Conservation (phyloP, 2,329 filamentous ascomycete species). For the Neofusicoccum cordaticola region DNA sequence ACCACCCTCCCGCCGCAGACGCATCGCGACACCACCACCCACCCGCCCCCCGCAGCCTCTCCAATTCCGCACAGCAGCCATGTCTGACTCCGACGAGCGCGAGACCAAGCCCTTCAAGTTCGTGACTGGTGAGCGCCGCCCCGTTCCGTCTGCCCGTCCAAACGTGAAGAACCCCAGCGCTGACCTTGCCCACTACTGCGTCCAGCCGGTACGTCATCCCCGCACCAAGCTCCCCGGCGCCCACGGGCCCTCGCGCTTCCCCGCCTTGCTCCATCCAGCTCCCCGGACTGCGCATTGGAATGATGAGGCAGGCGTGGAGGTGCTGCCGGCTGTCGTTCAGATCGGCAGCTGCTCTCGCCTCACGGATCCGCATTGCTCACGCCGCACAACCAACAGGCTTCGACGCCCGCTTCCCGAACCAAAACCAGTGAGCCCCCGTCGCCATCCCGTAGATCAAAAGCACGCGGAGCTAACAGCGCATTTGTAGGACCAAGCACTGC, state of each 20-base stretch:
- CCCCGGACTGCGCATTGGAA: neutral
- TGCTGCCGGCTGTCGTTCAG: neutral
- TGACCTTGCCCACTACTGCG: constrained; percentile 31
- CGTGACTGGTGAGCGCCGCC: constrained; percentile 77
- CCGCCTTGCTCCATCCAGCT: neutral
- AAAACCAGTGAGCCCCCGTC: constrained; percentile 66
- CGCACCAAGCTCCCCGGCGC: neutral
- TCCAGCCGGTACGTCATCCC: constrained; percentile 48
- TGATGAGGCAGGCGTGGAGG: neutral
- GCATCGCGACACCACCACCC: constrained; percentile 29
- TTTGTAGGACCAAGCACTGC: constrained; percentile 86
- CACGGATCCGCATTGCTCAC: constrained; percentile 4
- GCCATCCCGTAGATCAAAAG: neutral
- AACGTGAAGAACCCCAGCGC: constrained; percentile 34
- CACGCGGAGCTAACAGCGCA: neutral
- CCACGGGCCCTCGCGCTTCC: neutral
- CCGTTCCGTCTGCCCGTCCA: constrained; percentile 24
- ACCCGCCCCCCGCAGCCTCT: constrained; percentile 25
- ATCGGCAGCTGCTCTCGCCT: neutral
- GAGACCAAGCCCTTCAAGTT: constrained; percentile 99
- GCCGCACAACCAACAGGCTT: constrained; percentile 63
- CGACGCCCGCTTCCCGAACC: constrained; percentile 98
- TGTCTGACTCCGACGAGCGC: constrained; percentile 85
- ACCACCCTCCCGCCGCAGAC: constrained; percentile 21
- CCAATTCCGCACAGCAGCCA: constrained; percentile 56